These are phyloP conservation scores for Kurtzmaniella natalensis DNA, from an alignment of 1,139 yeast genomes.

Conservation along the genomic window DNA sequence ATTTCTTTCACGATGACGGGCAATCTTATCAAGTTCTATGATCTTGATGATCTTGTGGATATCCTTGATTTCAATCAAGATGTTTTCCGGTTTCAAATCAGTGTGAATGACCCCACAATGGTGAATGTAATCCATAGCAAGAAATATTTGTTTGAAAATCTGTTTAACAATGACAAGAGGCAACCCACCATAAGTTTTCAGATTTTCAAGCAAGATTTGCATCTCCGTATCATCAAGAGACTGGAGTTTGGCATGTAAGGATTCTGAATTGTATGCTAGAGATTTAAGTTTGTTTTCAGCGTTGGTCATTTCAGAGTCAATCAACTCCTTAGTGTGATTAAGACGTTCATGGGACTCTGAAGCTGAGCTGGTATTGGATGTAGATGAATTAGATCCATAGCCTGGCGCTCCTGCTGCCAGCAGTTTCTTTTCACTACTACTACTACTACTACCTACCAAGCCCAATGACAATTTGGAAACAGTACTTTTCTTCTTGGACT, in stretches of 20 bases:
- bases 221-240: constrained; percentile 14
- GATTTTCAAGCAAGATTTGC: constrained; percentile 12
- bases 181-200: constrained; percentile 24
- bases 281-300: not conserved
- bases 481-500: constrained; percentile 6
- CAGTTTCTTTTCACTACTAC: not conserved
- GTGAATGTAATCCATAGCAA: constrained; percentile 39
- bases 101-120: constrained; percentile 42
- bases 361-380: not conserved
- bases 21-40: constrained; percentile 29
- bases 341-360: no score
- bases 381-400: not conserved
- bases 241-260: constrained; percentile 8
- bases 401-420: not conserved
- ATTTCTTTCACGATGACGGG: constrained; percentile 10
- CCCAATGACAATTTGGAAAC: constrained; percentile 8
- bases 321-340: not conserved
- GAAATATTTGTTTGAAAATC: constrained; percentile 34
- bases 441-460: constrained; percentile 3
- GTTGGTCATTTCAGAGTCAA: not conserved
- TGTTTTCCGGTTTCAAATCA: constrained; percentile 43
- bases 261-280: not conserved
- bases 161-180: constrained; percentile 35
- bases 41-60: constrained; percentile 30
- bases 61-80: constrained; percentile 37